A percentile compares a stretch with the other conserved stretches of the same genome.
These are phyloP conservation scores for Aaosphaeria pasadenensis DNA, from an alignment of 2,329 filamentous ascomycete genomes.

Conservation along the genomic window DNA sequence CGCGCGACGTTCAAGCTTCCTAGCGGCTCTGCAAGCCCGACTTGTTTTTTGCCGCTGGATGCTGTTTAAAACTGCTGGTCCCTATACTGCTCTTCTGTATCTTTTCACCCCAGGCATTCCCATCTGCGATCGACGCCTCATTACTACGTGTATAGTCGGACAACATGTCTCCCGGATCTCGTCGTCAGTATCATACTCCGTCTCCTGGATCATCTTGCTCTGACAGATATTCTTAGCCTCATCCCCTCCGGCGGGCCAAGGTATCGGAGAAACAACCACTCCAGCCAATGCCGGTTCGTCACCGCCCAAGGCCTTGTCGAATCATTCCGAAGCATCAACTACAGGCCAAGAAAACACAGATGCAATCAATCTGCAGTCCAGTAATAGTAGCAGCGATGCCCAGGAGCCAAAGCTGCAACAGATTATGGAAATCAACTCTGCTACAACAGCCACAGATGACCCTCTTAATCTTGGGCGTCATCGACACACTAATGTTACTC, in stretches of 20 bases:
- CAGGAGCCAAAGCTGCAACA: constrained; percentile 5
- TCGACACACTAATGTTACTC: constrained; percentile 34
- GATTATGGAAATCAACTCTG: constrained; percentile 18
- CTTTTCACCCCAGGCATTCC: constrained; percentile 20
- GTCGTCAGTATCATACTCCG: constrained; percentile 24
- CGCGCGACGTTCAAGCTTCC: not conserved
- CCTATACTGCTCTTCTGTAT: constrained; percentile 21
- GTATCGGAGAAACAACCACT: constrained; percentile 23
- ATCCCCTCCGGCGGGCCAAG: constrained; percentile 24
- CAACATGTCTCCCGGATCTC: constrained; percentile 30
- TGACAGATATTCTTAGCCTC: constrained; percentile 27
- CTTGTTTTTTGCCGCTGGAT: constrained; percentile 12
- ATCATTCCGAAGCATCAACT: constrained; percentile 10
- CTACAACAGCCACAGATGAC: constrained; percentile 20
- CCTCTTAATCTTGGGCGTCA: constrained; percentile 37
- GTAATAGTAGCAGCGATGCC: constrained; percentile 10
- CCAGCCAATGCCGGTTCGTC: constrained; percentile 18
- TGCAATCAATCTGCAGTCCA: constrained; percentile 21
- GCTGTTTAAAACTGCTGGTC: constrained; percentile 32
- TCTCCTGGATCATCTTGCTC: constrained; percentile 10
- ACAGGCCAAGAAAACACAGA: constrained; percentile 19
- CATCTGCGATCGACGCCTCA: constrained; percentile 17
- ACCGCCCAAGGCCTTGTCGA: constrained; percentile 18
- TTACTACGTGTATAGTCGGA: constrained; percentile 13
- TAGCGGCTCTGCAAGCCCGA: constrained; percentile 7